A percentile compares a stretch with the other conserved stretches of the same genome.
These are phyloP conservation scores for Acanthamoeba sp. DNA, from an alignment of 208 protist genomes.

Conservation along the genomic window DNA sequence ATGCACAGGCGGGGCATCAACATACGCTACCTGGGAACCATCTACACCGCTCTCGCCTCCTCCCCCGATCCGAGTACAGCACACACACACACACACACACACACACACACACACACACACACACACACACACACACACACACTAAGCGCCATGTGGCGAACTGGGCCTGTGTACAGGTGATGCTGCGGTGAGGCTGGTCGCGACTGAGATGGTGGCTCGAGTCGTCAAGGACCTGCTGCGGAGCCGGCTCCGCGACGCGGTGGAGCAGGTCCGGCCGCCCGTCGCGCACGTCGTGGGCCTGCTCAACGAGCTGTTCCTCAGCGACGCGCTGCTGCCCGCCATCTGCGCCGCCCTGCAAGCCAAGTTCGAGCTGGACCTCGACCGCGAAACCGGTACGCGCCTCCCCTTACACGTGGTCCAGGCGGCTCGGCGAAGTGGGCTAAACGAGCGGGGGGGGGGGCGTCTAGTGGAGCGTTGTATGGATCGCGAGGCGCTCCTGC, in stretches of 20 bases:
- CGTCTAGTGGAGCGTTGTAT: background rate
- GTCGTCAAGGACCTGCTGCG: background rate
- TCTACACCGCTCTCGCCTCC: background rate
- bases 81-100: too few relatives aligned
- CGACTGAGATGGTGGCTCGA: constrained; percentile 1
- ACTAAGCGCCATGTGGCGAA: background rate
- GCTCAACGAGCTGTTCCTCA: background rate
- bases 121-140: too few relatives aligned
- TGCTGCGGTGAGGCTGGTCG: background rate
- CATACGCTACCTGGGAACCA: background rate
- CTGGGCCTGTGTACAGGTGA: background rate
- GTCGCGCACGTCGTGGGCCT: background rate
- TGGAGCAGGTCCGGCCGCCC: background rate
- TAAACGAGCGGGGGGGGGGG: too few relatives aligned
- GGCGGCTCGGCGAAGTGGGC: too few relatives aligned
- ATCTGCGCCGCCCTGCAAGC: background rate
- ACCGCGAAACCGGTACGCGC: background rate
- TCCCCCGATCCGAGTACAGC: background rate
- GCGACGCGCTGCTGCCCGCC: background rate
- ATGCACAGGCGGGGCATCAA: constrained; percentile 18
- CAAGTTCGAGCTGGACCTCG: background rate
- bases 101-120: too few relatives aligned
- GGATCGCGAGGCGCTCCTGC: background rate
- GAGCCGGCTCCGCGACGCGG: background rate
- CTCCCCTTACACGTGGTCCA: too few relatives aligned